These are phyloP conservation scores for Lepidium campestre DNA, from an alignment of 441 rosid species.

Conservation along the genomic window DNA sequence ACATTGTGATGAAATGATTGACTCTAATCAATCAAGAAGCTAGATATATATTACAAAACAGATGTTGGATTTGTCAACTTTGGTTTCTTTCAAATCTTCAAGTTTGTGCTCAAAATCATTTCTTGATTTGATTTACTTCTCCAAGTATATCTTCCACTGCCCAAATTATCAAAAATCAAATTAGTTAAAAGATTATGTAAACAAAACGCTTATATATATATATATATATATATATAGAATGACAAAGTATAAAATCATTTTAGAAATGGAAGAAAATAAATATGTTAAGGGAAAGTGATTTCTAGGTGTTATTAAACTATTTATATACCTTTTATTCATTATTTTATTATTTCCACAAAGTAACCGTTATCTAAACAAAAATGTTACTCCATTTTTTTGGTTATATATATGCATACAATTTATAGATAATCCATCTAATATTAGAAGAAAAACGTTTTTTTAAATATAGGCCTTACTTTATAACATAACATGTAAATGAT, in stretches of 20 bases:
- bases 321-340: background rate
- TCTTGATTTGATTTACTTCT: slow-evolving; percentile 13
- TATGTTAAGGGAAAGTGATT: slow-evolving; percentile 10
- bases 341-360: background rate
- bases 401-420: background rate
- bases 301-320: background rate
- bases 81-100: slow-evolving; percentile 17
- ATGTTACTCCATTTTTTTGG: background rate
- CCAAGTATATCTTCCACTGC: slow-evolving; percentile 20
- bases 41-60: background rate
- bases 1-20: slow-evolving; percentile 31
- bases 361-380: background rate
- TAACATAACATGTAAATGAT: background rate
- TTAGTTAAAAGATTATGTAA: slow-evolving; percentile 7
- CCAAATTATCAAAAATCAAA: slow-evolving; percentile 15
- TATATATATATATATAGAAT: background rate
- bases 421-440: background rate
- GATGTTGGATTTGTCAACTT: background rate
- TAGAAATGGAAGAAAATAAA: slow-evolving; percentile 17
- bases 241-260: slow-evolving; percentile 12
- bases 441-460: background rate
- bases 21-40: background rate
- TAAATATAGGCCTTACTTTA: background rate
- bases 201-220: background rate
- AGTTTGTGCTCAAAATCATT: slow-evolving; percentile 6